A percentile compares a stretch with the other conserved stretches of the same genome.
phyloP scores from a whole-genome alignment of 2,329 filamentous ascomycete species.

The Camptophora hylomeconis region DNA sequence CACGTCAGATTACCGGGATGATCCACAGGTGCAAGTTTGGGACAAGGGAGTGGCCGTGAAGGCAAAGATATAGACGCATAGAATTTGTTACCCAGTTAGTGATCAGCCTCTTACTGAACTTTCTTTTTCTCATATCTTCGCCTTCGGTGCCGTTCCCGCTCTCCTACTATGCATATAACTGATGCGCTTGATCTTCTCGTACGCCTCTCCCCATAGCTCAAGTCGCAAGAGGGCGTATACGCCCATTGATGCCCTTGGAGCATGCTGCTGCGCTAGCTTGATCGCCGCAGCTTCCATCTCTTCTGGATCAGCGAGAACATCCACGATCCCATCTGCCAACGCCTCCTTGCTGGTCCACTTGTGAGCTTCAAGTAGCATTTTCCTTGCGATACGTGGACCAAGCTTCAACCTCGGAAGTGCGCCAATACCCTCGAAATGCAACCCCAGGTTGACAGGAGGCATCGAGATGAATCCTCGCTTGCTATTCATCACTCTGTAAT shows the following conservation, averaged over 20 bases:
- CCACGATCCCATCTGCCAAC: conserved; percentile 39
- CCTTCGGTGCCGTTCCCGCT: conserved; percentile 31
- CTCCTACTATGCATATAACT: conserved; percentile 40
- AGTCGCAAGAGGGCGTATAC: conserved; percentile 40
- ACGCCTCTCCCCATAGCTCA: conserved; percentile 42
- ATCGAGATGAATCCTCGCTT: conserved; percentile 35
- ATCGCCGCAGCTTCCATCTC: conserved; percentile 35
- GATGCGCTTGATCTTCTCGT: conserved; percentile 36
- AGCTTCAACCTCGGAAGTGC: conserved; percentile 40
- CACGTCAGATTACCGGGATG: conserved; percentile 18
- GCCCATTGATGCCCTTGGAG: conserved; percentile 25
- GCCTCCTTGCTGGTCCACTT: conserved; percentile 41
- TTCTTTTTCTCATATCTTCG: conserved; percentile 33
- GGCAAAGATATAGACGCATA: conserved; percentile 13
- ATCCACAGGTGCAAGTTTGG: conserved; percentile 21
- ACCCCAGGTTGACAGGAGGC: conserved; percentile 42
- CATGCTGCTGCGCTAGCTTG: conserved; percentile 30
- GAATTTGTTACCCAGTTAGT: too few species aligned
- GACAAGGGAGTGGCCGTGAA: conserved; percentile 5
- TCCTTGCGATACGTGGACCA: conserved; percentile 36
- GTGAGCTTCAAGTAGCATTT: conserved; percentile 44
- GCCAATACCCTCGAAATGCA: conserved; percentile 44
- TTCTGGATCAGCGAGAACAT: conserved; percentile 36
- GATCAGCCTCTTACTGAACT: too few species aligned
- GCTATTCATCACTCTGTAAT: conserved; percentile 36